Base-by-base conservation (phyloP, 768 basidiomycete genomes). In the Udeniomyces megalosporus region DNA sequence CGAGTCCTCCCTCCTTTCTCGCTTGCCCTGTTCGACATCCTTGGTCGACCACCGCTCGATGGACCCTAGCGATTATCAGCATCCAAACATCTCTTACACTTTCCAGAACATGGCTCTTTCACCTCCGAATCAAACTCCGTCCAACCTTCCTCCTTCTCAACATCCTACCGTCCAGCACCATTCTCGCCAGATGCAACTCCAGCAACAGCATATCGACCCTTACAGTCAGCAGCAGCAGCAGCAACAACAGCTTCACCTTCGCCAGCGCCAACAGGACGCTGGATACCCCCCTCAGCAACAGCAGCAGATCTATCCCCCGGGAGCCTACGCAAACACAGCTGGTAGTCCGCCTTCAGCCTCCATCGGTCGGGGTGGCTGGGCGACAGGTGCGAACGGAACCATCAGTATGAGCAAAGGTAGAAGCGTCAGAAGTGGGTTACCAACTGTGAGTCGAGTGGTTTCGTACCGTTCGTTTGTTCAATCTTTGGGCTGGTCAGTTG, bases 341-440 rank as follows among this genome's bases (percentile, higher is more conserved):
- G 28, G 42, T 38, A 28, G 22, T 15, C 28, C 55, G 14, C 15
- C 55, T 5, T 17, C 55, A n/a, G 17, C 14, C 44, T 47, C 44
- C 32, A 35, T 55, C 42, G 60, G 60, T 26, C 28, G 60, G 38
- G n/a, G 24, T 15, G 60, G 60, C 22, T 61, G 60, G 60, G 60
- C 20, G n/a, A 32, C 46, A 28, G n/a, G 20, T 17, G 10, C 20
- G 47, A 15, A 44, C 42, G 50, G 50, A n/a, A 38, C 48, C 5
- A 46, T 61, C 32, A 61, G 60, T 44, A 38, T 45, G 28, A 48
- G 48, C 29, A 61, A 53, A 28, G 20, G 51, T 1, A 61, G 52
- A 28, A 53, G 60, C 7, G 29, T n/a, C 22, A 45, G 60, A 26
- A n/a, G 44, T 0, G 60, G 52, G 11, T 31, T 61, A 1, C 60